phyloP scores from a whole-genome alignment of 1,284 basidiomycete species.

The Rhizoctonia solani region DNA sequence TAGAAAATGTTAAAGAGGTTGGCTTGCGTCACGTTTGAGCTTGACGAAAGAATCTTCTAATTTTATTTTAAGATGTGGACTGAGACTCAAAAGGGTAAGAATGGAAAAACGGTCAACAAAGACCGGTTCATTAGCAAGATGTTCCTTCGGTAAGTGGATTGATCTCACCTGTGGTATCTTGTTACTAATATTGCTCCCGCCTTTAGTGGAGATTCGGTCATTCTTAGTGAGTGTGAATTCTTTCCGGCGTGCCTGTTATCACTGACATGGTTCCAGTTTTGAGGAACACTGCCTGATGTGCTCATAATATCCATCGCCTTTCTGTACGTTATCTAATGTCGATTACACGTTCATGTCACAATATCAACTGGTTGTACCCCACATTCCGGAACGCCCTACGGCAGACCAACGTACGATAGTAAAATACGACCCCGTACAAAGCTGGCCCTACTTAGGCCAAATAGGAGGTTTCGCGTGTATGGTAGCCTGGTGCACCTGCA shows the following conservation, averaged over 20 bases:
- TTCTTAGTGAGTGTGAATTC: constrained; percentile 71
- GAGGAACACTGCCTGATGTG: constrained; percentile 77
- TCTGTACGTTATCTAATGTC: background rate
- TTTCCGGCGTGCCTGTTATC: background rate
- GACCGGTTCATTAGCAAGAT: constrained; percentile 99
- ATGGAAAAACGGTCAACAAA: constrained; percentile 98
- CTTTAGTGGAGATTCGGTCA: constrained; percentile 88
- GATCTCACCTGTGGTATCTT: constrained; percentile 29
- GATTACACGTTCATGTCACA: background rate
- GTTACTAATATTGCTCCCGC: constrained; percentile 22
- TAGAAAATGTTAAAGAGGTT: constrained; percentile 97
- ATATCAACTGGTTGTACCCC: background rate
- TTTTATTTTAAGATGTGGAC: constrained; percentile 87
- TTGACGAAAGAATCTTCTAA: constrained; percentile 17
- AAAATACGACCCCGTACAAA: no score
- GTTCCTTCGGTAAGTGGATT: constrained; percentile 71
- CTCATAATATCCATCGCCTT: no score
- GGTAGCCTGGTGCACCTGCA: background rate
- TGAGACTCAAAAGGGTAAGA: constrained; percentile 96
- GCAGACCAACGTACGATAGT: no score
- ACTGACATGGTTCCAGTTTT: constrained; percentile 59
- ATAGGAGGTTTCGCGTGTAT: background rate
- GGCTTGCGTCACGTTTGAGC: constrained; percentile 39
- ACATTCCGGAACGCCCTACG: background rate
- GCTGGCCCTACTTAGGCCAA: background rate